Conservation (phyloP, 805 yeast genomes). For the Saturnispora ahearnii region DNA sequence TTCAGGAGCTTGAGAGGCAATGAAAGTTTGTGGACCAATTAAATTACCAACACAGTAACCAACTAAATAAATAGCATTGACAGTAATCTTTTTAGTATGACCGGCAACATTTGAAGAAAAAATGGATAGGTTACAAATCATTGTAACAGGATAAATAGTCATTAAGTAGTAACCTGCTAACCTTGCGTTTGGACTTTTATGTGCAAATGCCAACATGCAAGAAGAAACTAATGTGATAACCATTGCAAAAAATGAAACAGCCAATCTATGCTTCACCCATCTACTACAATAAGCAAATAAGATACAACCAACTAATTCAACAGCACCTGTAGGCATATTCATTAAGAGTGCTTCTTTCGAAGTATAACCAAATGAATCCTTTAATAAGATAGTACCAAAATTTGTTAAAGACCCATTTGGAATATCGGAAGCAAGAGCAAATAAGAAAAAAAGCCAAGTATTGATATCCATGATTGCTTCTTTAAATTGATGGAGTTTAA, state of each 20-base stretch:
- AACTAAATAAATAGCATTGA: slow-evolving; percentile 49
- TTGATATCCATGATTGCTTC: slow-evolving; percentile 48
- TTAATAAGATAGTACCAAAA: slow-evolving; percentile 34
- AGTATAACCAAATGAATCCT: slow-evolving; percentile 13
- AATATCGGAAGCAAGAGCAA: slow-evolving; percentile 36
- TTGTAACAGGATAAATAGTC: slow-evolving; percentile 20
- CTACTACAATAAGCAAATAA: slow-evolving; percentile 11
- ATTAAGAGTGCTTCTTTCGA: slow-evolving; percentile 11
- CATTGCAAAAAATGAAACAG: slow-evolving; percentile 16
- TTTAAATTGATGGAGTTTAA: slow-evolving; percentile 44
- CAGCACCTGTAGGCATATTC: slow-evolving; percentile 18
- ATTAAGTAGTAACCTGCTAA: slow-evolving; percentile 26
- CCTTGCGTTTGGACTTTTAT: slow-evolving; percentile 13
- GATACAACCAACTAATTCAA: slow-evolving; percentile 11
- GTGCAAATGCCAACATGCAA: slow-evolving; percentile 19
- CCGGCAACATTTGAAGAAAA: slow-evolving; percentile 55
- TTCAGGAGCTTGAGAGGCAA: slow-evolving; percentile 45
- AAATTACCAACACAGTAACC: slow-evolving; percentile 63
- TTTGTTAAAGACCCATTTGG: slow-evolving; percentile 54
- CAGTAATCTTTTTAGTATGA: slow-evolving; percentile 59
- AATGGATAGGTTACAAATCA: slow-evolving; percentile 26
- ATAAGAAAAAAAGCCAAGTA: slow-evolving; percentile 41
- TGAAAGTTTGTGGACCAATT: slow-evolving; percentile 68
- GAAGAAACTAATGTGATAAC: slow-evolving; percentile 8
- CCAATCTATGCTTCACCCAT: slow-evolving; percentile 20